Evolutionary conservation across 768 basidiomycete species (phyloP).

Genomic region (Phaeolepiota aurea): DNA sequence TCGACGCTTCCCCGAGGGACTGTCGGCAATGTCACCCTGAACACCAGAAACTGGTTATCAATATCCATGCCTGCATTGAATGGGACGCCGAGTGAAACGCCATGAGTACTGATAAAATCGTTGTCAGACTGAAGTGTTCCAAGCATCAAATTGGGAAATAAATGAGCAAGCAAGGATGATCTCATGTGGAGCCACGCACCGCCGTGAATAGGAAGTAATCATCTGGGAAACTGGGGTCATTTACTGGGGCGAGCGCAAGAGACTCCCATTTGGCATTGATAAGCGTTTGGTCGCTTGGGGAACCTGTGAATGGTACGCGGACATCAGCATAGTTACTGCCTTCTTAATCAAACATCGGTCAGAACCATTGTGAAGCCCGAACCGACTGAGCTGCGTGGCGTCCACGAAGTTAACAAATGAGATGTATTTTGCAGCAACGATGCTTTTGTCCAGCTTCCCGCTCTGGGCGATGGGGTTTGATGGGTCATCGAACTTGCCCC

Average conservation of each 20-base stretch:
- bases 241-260: conserved; percentile 46
- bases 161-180: no score
- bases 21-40: conserved; percentile 47
- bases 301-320: conserved; percentile 20
- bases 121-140: conserved; percentile 40
- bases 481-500: conserved; percentile 45
- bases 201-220: conserved; percentile 64
- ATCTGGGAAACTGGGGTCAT: conserved; percentile 42
- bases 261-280: conserved; percentile 66
- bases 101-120: conserved; percentile 51
- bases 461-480: conserved; percentile 39
- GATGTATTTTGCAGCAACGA: conserved; percentile 46
- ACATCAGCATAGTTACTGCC: not conserved
- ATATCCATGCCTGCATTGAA: conserved; percentile 47
- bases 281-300: conserved; percentile 41
- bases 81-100: conserved; percentile 36
- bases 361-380: conserved; percentile 57
- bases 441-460: conserved; percentile 35
- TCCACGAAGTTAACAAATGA: conserved; percentile 51
- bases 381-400: conserved; percentile 42
- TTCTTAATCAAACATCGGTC: not conserved
- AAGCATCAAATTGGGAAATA: conserved; percentile 1
- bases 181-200: conserved; percentile 36
- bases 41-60: conserved; percentile 60
- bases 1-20: conserved; percentile 10